These are phyloP conservation scores for Thermochaetoides dissita DNA, from an alignment of 2,329 filamentous ascomycete species.

Conservation along the genomic window DNA sequence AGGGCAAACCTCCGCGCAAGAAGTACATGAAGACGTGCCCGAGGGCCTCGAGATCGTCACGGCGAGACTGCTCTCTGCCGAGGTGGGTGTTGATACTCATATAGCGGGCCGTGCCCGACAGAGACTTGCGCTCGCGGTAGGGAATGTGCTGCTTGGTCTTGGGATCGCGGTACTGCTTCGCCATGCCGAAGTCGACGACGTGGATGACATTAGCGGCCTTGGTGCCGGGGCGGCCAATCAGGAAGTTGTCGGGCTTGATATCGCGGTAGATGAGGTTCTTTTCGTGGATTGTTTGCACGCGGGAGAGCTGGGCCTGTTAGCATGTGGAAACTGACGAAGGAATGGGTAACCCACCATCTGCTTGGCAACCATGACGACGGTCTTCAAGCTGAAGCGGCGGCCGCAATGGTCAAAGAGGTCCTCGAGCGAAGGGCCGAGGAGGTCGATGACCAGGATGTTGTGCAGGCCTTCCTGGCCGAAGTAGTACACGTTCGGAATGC, in stretches of 20 bases:
- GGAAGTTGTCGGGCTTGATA: constrained; percentile 98
- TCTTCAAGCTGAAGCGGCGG: constrained; percentile 89
- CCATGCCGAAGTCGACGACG: constrained; percentile 98
- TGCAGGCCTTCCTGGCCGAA: constrained; percentile 97
- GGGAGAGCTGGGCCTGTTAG: no score
- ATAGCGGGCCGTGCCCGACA: constrained; percentile 92
- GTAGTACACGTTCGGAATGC: constrained; percentile 99
- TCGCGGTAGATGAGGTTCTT: constrained; percentile 99
- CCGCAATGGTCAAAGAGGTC: constrained; percentile 97
- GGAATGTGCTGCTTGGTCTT: constrained; percentile 99
- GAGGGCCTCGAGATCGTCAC: constrained; percentile 86
- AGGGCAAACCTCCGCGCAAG: constrained; percentile 54
- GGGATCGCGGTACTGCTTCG: constrained; percentile 95
- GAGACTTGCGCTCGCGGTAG: constrained; percentile 88
- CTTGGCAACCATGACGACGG: constrained; percentile 97
- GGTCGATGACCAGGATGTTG: constrained; percentile 96
- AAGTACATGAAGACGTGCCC: constrained; percentile 67
- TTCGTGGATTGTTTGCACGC: constrained; percentile 88
- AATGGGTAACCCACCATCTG: no score
- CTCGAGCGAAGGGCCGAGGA: constrained; percentile 86
- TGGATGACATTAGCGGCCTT: constrained; percentile 98
- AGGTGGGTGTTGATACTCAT: constrained; percentile 99
- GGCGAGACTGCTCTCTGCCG: constrained; percentile 85
- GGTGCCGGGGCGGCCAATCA: constrained; percentile 81
- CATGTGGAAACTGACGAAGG: no score